Base-by-base conservation (phyloP, 148 eudicot genomes). In the Camellia granthamiana region DNA sequence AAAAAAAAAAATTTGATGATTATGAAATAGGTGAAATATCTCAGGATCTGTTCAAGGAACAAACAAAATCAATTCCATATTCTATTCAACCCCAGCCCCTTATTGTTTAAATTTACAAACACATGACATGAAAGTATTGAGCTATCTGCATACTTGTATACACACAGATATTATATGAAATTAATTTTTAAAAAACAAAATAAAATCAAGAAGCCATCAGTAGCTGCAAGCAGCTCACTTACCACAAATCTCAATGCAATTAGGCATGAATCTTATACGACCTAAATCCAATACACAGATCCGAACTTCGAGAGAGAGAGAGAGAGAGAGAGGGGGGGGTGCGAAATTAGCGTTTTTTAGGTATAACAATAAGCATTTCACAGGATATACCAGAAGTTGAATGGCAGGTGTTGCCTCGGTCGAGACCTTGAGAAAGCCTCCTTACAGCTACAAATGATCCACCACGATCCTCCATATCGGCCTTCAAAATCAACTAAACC, bases 361-460 rank as follows among this genome's bases (percentile, higher is more conserved):
- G n/a, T 14, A 19, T 59, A 66, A 42, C 30, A 46, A 62, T 15
- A 43, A 70, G 4, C 5, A 70, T 58, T 5, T 6, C 55, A 13
- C 4, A 46, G 14, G 46, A 47, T 69, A 78, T 91, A 96, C 99
- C 99, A 77, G 99, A 92, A 85, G 89, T 84, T 3, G 99, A 86
- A 88, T 91, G 94, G 81, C 91, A 95, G 77, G 94, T 75, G 62
- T 74, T 86, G 52, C 92, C 86, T 75, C 94, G 90, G 74, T 92
- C 94, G 66, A 90, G 85, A 0, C 94, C 90, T 72, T 88, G 98
- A 19, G 98, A 91, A 79, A 92, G 87, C 84, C 98, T 87, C 78
- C 98, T 85, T 14, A 96, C 99, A 13, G 99, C 99, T 16, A 96
- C 99, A 47, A 96, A 96, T 41, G 99, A 96, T 80, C 92, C 94